Evolutionary conservation across 371 early-diverging fungal species (phyloP).

Genomic region (Actinomortierella wolfii): DNA sequence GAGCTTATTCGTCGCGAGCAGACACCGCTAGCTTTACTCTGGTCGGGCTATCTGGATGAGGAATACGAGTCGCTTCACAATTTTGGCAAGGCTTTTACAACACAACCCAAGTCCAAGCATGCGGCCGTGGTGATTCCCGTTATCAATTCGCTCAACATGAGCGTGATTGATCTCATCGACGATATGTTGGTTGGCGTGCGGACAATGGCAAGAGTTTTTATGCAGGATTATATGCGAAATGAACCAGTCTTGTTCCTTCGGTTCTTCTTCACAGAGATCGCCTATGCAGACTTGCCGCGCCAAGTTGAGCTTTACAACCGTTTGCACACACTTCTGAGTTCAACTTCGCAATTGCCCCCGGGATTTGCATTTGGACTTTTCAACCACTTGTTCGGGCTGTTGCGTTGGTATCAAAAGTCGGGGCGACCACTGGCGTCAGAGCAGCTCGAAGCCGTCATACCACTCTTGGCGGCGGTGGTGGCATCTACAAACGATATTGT

Average conservation of each 20-base stretch:
- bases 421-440: slow-evolving; percentile 53
- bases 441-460: slow-evolving; percentile 53
- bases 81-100: slow-evolving; percentile 25
- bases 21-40: slow-evolving; percentile 56
- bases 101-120: slow-evolving; percentile 29
- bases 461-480: slow-evolving; percentile 59
- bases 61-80: slow-evolving; percentile 49
- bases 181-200: slow-evolving; percentile 56
- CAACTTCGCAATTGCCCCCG: slow-evolving; percentile 61
- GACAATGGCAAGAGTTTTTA: slow-evolving; percentile 50
- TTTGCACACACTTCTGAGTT: slow-evolving; percentile 53
- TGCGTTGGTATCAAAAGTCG: slow-evolving; percentile 57
- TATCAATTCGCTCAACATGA: slow-evolving; percentile 52
- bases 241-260: slow-evolving; percentile 65
- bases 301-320: slow-evolving; percentile 54
- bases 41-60: slow-evolving; percentile 60
- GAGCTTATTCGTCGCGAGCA: slow-evolving; percentile 58
- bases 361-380: slow-evolving; percentile 60
- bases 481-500: slow-evolving; percentile 64
- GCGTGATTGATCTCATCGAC: slow-evolving; percentile 58
- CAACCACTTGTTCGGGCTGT: slow-evolving; percentile 68
- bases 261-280: slow-evolving; percentile 59
- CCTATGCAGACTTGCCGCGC: slow-evolving; percentile 45
- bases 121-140: slow-evolving; percentile 53
- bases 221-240: slow-evolving; percentile 60